Evolutionary conservation across 495 filamentous ascomycete species (phyloP).

Genomic region (Penicillium paxilli): DNA sequence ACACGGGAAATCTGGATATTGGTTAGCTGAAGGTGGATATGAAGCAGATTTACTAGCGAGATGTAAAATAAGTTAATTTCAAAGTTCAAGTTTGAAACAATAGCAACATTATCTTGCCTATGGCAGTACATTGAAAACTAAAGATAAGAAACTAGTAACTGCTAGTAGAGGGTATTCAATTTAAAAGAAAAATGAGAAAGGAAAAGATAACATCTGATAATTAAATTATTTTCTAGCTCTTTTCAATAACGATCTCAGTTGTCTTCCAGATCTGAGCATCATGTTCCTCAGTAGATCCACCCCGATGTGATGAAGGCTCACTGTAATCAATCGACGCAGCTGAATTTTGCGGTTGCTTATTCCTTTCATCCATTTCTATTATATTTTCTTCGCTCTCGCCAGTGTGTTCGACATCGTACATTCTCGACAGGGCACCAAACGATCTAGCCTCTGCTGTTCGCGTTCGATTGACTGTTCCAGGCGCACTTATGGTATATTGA

Average conservation of each 20-base stretch:
- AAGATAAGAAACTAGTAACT: too few species aligned
- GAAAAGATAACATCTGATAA: too few species aligned
- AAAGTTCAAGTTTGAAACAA: too few species aligned
- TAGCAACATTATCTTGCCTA: too few species aligned
- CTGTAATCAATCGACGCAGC: not conserved
- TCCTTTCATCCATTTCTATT: not conserved
- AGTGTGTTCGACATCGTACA: not conserved
- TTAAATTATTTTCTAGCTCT: not conserved
- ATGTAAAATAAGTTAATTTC: too few species aligned
- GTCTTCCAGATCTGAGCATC: not conserved
- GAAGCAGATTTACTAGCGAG: too few species aligned
- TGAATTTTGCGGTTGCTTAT: not conserved
- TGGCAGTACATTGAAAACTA: too few species aligned
- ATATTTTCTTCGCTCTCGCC: not conserved
- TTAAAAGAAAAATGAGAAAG: too few species aligned
- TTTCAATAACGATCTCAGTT: conserved; percentile 1
- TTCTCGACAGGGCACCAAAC: not conserved
- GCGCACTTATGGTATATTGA: not conserved
- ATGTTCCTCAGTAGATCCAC: not conserved
- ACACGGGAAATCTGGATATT: too few species aligned
- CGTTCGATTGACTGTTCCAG: not conserved
- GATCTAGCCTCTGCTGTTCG: not conserved
- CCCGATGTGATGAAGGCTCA: not conserved
- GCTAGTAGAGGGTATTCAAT: too few species aligned
- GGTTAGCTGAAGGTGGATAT: too few species aligned